Evolutionary conservation across 805 yeast species (phyloP).

Genomic region (Cyberlindnera lachancei): DNA sequence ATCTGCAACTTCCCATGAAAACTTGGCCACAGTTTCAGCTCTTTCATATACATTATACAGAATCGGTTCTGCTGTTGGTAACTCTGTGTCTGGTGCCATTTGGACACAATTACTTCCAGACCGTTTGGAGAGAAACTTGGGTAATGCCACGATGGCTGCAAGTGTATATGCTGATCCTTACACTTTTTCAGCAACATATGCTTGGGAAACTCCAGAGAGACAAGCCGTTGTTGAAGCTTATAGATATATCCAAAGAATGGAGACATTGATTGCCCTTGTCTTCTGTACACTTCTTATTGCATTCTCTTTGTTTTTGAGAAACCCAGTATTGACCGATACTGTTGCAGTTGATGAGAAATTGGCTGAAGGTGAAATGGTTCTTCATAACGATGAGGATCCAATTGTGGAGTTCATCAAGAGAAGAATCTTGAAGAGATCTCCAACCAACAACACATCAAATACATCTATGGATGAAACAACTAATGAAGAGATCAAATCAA

Average conservation of each 20-base stretch:
- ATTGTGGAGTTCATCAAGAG: constrained; percentile 11
- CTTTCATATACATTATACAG: constrained; percentile 48
- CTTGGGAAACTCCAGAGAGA: constrained; percentile 63
- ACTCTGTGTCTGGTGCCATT: constrained; percentile 59
- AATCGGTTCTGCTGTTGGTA: constrained; percentile 61
- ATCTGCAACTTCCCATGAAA: constrained; percentile 53
- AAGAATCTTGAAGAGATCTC: constrained; percentile 3
- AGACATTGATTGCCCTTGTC: constrained; percentile 45
- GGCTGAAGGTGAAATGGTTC: constrained; percentile 16
- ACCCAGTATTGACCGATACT: constrained; percentile 34
- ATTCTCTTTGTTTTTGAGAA: constrained; percentile 43
- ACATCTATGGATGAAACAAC: too few relatives aligned
- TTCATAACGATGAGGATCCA: constrained; percentile 15
- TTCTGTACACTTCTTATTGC: constrained; percentile 43
- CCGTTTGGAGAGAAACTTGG: constrained; percentile 29
- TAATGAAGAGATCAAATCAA: too few relatives aligned
- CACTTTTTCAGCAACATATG: constrained; percentile 35
- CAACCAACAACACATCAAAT: background rate
- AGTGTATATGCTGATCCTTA: constrained; percentile 48
- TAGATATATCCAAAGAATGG: constrained; percentile 48
- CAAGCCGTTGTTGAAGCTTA: constrained; percentile 50
- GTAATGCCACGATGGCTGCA: constrained; percentile 33
- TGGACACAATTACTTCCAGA: constrained; percentile 56
- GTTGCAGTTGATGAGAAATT: constrained; percentile 20
- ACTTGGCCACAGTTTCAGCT: constrained; percentile 60